A percentile compares a stretch with the other conserved stretches of the same genome.
Conservation (phyloP, 192 early-diverging fungal species). For the Coemansia sp. region DNA sequence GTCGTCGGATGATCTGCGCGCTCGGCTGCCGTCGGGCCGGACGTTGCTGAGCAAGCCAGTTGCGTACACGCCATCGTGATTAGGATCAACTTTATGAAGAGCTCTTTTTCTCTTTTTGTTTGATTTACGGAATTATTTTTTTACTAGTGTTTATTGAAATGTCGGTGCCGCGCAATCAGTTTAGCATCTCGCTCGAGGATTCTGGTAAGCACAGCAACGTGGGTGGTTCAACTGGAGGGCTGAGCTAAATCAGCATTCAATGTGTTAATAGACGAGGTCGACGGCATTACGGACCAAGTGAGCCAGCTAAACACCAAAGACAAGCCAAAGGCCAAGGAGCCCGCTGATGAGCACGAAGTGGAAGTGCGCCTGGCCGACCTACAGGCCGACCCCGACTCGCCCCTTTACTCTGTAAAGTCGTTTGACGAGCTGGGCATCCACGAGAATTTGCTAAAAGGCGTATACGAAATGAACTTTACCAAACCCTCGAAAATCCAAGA, state of each 20-base stretch:
- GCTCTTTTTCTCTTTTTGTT: conserved; percentile 2
- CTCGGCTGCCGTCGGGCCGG: conserved; percentile 42
- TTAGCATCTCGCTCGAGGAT: conserved; percentile 41
- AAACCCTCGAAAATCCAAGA: conserved; percentile 97
- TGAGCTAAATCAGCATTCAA: neutral
- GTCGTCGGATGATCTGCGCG: conserved; percentile 45
- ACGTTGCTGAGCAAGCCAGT: conserved; percentile 39
- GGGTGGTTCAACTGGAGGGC: neutral
- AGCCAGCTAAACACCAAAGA: conserved; percentile 11
- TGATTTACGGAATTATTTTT: neutral
- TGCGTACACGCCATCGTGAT: conserved; percentile 14
- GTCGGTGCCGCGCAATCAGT: conserved; percentile 20
- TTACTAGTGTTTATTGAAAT: conserved; percentile 4
- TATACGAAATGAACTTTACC: conserved; percentile 92
- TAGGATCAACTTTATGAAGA: neutral
- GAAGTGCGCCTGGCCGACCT: conserved; percentile 62
- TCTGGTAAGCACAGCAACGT: conserved; percentile 27
- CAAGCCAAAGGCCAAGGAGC: too few species aligned
- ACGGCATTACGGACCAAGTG: conserved; percentile 18
- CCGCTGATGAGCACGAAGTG: conserved; percentile 60
- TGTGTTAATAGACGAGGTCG: conserved; percentile 47
- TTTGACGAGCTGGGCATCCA: conserved; percentile 77
- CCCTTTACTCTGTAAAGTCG: conserved; percentile 77
- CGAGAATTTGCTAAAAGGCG: conserved; percentile 81
- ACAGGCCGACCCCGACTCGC: conserved; percentile 70